Conservation (phyloP, 1,284 basidiomycete species). For the Exobasidium cylindrosporum region DNA sequence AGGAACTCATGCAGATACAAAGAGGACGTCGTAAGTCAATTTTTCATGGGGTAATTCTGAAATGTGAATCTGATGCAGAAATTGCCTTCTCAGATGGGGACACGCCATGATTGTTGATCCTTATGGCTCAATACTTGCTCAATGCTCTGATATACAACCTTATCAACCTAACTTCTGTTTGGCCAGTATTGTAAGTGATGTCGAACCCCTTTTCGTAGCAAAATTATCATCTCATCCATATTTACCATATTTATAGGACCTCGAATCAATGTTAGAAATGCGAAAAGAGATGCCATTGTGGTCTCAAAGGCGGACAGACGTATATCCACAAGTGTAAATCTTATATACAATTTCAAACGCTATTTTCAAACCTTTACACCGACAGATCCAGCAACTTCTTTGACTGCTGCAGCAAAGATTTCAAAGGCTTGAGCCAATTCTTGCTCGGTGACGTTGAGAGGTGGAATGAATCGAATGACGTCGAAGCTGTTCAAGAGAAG, state of each 20-base stretch:
- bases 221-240: not conserved
- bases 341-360: not conserved
- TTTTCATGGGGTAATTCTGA: not conserved
- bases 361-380: not conserved
- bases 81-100: constrained; percentile 33
- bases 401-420: constrained; percentile 41
- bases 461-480: constrained; percentile 48
- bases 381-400: constrained; percentile 18
- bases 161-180: constrained; percentile 47
- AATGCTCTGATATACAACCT: constrained; percentile 45
- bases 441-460: constrained; percentile 43
- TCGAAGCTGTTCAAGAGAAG: constrained; percentile 27
- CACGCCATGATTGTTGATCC: constrained; percentile 55
- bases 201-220: not conserved
- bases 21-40: constrained; percentile 32
- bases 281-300: constrained; percentile 51
- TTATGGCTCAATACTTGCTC: constrained; percentile 50
- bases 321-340: constrained; percentile 26
- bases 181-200: constrained; percentile 38
- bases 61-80: not conserved
- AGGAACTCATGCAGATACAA: constrained; percentile 49
- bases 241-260: constrained; percentile 22
- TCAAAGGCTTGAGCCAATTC: constrained; percentile 36
- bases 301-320: constrained; percentile 45
- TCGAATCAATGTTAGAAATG: constrained; percentile 33